These are phyloP conservation scores for Alternaria sp. DNA, from an alignment of 2,329 filamentous ascomycete species.

Conservation along the genomic window DNA sequence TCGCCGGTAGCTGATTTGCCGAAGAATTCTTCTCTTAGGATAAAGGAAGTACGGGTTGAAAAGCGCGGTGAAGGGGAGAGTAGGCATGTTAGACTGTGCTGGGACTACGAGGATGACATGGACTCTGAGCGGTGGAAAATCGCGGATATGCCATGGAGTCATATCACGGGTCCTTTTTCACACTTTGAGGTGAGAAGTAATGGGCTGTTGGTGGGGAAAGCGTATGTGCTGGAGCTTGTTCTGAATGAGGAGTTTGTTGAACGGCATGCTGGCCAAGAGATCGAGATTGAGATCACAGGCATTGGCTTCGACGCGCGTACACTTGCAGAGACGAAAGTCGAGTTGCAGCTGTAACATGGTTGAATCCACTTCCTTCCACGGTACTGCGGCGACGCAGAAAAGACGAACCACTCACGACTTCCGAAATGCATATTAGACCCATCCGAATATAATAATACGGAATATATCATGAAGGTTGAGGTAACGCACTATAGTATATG, in stretches of 20 bases:
- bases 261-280: not conserved
- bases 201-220: conserved; percentile 28
- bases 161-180: conserved; percentile 43
- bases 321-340: not conserved
- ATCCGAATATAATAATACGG: no score
- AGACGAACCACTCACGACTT: not conserved
- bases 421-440: no score
- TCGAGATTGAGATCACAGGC: not conserved
- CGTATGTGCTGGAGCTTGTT: conserved; percentile 40
- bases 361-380: not conserved
- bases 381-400: not conserved
- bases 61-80: conserved; percentile 19
- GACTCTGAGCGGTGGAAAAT: no score
- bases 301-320: conserved; percentile 1
- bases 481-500: not conserved
- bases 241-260: conserved; percentile 21
- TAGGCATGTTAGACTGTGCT: conserved; percentile 34
- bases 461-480: no score
- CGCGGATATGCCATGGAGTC: conserved; percentile 36
- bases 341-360: not conserved
- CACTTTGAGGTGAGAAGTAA: conserved; percentile 38
- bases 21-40: not conserved
- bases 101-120: conserved; percentile 26
- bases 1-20: not conserved
- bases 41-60: conserved; percentile 24